Evolutionary conservation across 1,139 yeast species (phyloP), one percentile per base, ranked within the genome.

Genomic region (Suhomyces bokatorum): DNA sequence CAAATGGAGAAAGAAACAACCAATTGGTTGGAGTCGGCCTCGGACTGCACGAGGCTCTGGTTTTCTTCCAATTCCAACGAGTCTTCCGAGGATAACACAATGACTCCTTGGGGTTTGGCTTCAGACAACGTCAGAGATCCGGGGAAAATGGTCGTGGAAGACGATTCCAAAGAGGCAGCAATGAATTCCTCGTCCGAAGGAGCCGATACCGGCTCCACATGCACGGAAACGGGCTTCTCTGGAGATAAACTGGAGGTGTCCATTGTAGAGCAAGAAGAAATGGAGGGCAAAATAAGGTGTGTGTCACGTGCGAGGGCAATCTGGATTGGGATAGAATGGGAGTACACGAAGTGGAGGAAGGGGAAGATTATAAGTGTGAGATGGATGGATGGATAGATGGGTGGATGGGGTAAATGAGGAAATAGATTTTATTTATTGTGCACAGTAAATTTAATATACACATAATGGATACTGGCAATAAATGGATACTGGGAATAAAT

Each of bases 1-100:
- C 73, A 70, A 5, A 57, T 16, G 10, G 46, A 39, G 24, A 45
- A 39, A 15, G 37, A 27, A 17, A 44, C 33, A n/a, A 39, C 37
- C 26, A 31, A 16, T 33, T 28, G 39, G 9, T 13, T 33, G 12
- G 35, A 15, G 6, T n/a, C 32, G 6, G 12, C 24, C 16, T 20
- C 44, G 4, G 17, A 29, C n/a, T 34, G 28, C 20, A 28, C 22
- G 13, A 22, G n/a, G 8, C 8, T 17, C 29, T 35, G 42, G 14
- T 24, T n/a, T 10, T 30, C 29, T 22, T 35, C 42, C n/a, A 35
- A 26, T 10, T 42, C 42, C 15, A 40, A 20, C 14, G 45, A 26
- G 9, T 43, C 42, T 29, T 42, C 38, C 1, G 45, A 43, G 4
- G 45, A 43, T 17, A 43, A 34, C 13, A 39, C 42, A 13, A 43